These are phyloP conservation scores for Eustoma russellianum DNA, from an alignment of 257 asterid genomes.

Conservation along the genomic window DNA sequence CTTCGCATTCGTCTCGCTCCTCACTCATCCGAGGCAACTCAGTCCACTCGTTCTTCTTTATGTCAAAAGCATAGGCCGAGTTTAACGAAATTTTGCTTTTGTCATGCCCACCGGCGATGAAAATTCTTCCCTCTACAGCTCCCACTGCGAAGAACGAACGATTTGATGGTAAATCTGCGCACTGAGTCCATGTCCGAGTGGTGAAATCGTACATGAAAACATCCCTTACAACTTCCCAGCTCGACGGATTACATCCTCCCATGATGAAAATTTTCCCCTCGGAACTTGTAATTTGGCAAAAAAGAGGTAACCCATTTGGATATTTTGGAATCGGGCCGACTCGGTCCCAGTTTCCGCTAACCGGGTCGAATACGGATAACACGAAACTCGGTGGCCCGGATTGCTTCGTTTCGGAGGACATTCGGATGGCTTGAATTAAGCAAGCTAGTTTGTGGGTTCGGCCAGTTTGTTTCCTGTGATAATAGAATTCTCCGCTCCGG, in stretches of 20 bases:
- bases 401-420: conserved; percentile 36
- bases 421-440: conserved; percentile 51
- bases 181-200: conserved; percentile 54
- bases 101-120: conserved; percentile 89
- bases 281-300: conserved; percentile 58
- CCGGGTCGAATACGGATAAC: conserved; percentile 54
- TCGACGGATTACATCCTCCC: conserved; percentile 84
- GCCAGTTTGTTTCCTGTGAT: conserved; percentile 46
- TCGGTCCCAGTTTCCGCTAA: conserved; percentile 41
- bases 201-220: conserved; percentile 69
- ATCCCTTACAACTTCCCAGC: conserved; percentile 69
- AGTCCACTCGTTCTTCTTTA: conserved; percentile 40
- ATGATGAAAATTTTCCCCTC: conserved; percentile 57
- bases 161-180: conserved; percentile 56
- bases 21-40: conserved; percentile 60
- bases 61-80: conserved; percentile 44
- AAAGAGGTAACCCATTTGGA: conserved; percentile 66
- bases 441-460: conserved; percentile 56
- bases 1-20: conserved; percentile 94
- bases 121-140: conserved; percentile 39
- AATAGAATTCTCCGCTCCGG: conserved; percentile 58
- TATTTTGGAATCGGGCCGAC: conserved; percentile 57
- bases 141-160: conserved; percentile 77
- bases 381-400: conserved; percentile 57
- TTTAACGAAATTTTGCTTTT: conserved; percentile 70